Conservation (phyloP, 768 basidiomycete species). For the Kwoniella dejecticola region DNA sequence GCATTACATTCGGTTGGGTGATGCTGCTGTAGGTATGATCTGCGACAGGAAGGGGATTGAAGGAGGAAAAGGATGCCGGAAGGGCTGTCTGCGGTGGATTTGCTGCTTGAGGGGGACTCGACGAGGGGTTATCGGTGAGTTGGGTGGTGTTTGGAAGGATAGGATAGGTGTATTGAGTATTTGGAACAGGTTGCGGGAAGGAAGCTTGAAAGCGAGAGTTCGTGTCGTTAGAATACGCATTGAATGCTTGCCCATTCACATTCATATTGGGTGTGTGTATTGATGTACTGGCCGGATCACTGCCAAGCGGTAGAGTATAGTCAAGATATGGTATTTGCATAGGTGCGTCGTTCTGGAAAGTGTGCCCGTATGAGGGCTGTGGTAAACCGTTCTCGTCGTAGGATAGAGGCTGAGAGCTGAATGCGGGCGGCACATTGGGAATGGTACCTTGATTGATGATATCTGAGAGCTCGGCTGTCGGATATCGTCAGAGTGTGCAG, state of each 20-base stretch:
- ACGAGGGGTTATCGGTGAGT: neutral
- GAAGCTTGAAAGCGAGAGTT: neutral
- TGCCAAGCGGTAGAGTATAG: neutral
- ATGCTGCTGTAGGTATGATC: too few relatives aligned
- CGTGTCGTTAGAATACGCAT: neutral
- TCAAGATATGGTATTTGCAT: conserved; percentile 4
- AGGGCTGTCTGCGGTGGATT: neutral
- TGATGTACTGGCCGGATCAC: neutral
- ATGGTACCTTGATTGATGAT: conserved; percentile 11
- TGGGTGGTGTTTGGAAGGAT: neutral
- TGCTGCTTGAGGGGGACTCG: neutral
- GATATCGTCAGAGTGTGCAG: neutral
- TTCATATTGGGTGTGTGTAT: conserved; percentile 3
- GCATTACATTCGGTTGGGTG: too few relatives aligned
- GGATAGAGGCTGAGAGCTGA: conserved; percentile 26
- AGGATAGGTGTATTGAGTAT: conserved; percentile 1
- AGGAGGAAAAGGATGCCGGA: neutral
- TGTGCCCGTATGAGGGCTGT: neutral
- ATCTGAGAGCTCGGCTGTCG: conserved; percentile 21
- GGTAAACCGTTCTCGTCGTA: conserved; percentile 2
- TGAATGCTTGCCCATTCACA: conserved; percentile 4
- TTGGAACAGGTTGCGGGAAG: neutral
- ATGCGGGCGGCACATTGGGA: conserved; percentile 13
- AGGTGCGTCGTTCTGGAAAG: conserved; percentile 4
- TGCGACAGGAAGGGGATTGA: neutral